phyloP scores from a whole-genome alignment of 352 stramenopile species.

The Pythium guiyangense region DNA sequence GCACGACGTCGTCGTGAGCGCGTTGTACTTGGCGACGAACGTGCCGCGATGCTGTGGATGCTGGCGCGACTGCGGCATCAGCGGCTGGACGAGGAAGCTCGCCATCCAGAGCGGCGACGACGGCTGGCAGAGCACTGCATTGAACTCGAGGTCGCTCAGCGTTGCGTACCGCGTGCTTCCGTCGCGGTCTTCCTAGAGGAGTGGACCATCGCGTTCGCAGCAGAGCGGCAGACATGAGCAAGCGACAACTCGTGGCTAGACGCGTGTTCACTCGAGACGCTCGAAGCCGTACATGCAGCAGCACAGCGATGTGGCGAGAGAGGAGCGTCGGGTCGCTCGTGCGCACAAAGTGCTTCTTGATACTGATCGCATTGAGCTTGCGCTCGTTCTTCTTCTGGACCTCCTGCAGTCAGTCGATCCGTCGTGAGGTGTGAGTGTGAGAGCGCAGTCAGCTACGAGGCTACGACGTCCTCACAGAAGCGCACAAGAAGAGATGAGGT shows the following conservation, averaged over 20 bases:
- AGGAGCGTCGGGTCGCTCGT: constrained; percentile 15
- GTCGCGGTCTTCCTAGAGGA: constrained; percentile 37
- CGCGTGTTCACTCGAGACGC: background rate
- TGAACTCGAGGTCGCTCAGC: constrained; percentile 56
- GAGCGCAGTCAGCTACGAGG: background rate
- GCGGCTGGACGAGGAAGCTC: constrained; percentile 48
- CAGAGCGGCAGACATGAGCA: constrained; percentile 7
- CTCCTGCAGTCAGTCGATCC: constrained; percentile 20
- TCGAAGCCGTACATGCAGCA: constrained; percentile 22
- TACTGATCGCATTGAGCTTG: constrained; percentile 31
- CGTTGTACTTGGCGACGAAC: constrained; percentile 64
- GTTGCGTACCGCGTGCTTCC: constrained; percentile 30
- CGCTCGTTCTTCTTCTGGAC: constrained; percentile 38
- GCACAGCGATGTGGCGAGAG: constrained; percentile 18
- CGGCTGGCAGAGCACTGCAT: constrained; percentile 39
- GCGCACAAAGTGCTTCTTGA: constrained; percentile 42
- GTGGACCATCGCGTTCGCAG: constrained; percentile 11
- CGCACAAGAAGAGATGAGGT: background rate
- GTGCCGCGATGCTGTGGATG: constrained; percentile 30
- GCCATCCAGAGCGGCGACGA: constrained; percentile 36
- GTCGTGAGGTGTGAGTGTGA: background rate
- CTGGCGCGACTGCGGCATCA: constrained; percentile 18
- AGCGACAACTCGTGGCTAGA: constrained; percentile 1
- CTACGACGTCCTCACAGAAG: background rate
- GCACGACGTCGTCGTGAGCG: constrained; percentile 25